A percentile compares a stretch with the other conserved stretches of the same genome.
Conservation (phyloP, 768 basidiomycete genomes). For the Jaapia argillacea region DNA sequence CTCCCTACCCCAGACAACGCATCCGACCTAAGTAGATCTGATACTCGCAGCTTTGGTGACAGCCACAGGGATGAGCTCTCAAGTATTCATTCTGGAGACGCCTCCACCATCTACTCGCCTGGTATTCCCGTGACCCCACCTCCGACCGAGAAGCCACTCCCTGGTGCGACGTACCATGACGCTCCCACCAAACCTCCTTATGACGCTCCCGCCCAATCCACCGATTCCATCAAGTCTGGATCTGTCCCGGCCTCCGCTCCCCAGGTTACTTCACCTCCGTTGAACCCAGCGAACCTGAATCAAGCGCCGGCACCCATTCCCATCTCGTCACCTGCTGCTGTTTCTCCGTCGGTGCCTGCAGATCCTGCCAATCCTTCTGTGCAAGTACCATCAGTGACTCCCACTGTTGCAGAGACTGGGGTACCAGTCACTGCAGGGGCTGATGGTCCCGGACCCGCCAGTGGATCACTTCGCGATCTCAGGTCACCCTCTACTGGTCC, state of each 20-base stretch:
- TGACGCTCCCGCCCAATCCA: conserved; percentile 2
- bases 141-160: conserved; percentile 1
- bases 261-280: conserved; percentile 18
- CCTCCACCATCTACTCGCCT: conserved; percentile 18
- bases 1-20: conserved; percentile 35
- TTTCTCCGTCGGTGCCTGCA: conserved; percentile 21
- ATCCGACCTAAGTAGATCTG: conserved; percentile 55
- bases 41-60: conserved; percentile 78
- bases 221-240: conserved; percentile 2
- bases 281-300: conserved; percentile 13
- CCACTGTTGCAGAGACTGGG: conserved; percentile 70
- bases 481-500: conserved; percentile 11
- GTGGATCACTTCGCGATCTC: conserved; percentile 51
- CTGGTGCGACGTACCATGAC: conserved; percentile 9
- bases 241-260: conserved; percentile 2
- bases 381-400: conserved; percentile 27
- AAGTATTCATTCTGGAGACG: conserved; percentile 31
- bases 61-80: conserved; percentile 71
- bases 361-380: conserved; percentile 18
- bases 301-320: not conserved
- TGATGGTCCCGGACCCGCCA: conserved; percentile 54
- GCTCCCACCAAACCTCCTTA: conserved; percentile 6
- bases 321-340: conserved; percentile 8
- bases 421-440: conserved; percentile 55
- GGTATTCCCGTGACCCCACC: conserved; percentile 32